These are phyloP conservation scores for Microbotryum silenes-acaulis DNA, from an alignment of 1,284 basidiomycete species.

Conservation along the genomic window DNA sequence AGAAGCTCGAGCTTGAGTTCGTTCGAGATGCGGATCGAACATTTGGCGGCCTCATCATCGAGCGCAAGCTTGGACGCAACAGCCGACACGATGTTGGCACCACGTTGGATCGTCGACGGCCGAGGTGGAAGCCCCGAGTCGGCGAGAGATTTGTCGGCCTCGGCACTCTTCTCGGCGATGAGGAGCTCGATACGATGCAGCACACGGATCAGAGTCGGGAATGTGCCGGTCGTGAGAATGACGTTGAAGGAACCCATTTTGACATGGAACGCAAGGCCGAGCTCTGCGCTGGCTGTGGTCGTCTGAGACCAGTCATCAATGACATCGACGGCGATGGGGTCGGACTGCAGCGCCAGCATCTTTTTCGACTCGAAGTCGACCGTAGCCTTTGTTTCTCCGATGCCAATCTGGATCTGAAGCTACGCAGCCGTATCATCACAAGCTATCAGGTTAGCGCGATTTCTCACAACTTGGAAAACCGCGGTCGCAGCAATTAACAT, in stretches of 20 bases:
- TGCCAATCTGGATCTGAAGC: slow-evolving; percentile 13
- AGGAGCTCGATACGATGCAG: slow-evolving; percentile 12
- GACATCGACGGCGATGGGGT: slow-evolving; percentile 25
- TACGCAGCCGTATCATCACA: not conserved
- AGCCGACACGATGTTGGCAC: not conserved
- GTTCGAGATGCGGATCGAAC: slow-evolving; percentile 11
- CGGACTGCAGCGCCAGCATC: slow-evolving; percentile 21
- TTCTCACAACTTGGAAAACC: not conserved
- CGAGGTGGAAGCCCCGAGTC: slow-evolving; percentile 8
- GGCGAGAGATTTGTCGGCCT: slow-evolving; percentile 4
- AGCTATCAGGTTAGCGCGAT: too few relatives aligned
- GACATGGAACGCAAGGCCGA: slow-evolving; percentile 12
- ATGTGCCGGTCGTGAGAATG: slow-evolving; percentile 21
- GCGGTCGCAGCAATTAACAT: not conserved
- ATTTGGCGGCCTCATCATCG: not conserved
- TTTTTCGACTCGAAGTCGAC: slow-evolving; percentile 25
- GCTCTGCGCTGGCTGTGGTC: not conserved
- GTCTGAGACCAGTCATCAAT: slow-evolving; percentile 27
- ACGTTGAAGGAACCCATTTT: slow-evolving; percentile 23
- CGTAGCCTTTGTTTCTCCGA: slow-evolving; percentile 17
- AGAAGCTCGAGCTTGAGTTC: slow-evolving; percentile 21
- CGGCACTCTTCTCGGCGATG: slow-evolving; percentile 18
- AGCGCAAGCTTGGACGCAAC: slow-evolving; percentile 5
- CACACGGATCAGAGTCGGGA: slow-evolving; percentile 19
- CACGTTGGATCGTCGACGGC: not conserved